phyloP scores from a whole-genome alignment of 139 green algal species.

The Auxenochlorella pyrenoidosa region DNA sequence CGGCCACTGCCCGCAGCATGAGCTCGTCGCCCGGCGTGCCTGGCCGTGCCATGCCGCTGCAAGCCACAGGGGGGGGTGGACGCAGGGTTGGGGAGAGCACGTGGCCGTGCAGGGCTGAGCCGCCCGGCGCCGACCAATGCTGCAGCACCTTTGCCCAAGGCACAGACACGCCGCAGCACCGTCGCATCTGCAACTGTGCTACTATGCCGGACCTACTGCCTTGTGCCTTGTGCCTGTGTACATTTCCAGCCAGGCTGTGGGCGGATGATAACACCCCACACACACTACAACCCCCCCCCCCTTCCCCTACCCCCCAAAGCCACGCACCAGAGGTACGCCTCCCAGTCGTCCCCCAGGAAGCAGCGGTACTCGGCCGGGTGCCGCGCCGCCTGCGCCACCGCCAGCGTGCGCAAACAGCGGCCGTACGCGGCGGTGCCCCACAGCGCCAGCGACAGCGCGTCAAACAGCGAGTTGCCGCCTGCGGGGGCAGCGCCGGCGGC shows the following conservation, averaged over 20 bases:
- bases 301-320: background rate
- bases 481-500: background rate
- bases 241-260: no score
- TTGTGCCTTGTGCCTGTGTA: no score
- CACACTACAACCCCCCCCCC: background rate
- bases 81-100: background rate
- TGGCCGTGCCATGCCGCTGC: slow-evolving; percentile 41
- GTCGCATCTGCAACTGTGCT: no score
- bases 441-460: slow-evolving; percentile 35
- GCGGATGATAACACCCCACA: no score
- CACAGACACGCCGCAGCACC: no score
- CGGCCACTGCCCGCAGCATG: slow-evolving; percentile 50
- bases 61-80: background rate
- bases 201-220: no score
- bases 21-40: slow-evolving; percentile 54
- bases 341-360: slow-evolving; percentile 59
- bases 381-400: slow-evolving; percentile 13
- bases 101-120: no score
- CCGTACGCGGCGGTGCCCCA: slow-evolving; percentile 33
- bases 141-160: no score
- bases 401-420: slow-evolving; percentile 15
- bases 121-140: no score
- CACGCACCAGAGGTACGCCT: slow-evolving; percentile 49
- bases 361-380: slow-evolving; percentile 40
- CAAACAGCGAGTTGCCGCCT: slow-evolving; percentile 42